Evolutionary conservation across 176 grass and related monocot genomes (phyloP).

Genomic region (Rhipidocladum racemiflorum): DNA sequence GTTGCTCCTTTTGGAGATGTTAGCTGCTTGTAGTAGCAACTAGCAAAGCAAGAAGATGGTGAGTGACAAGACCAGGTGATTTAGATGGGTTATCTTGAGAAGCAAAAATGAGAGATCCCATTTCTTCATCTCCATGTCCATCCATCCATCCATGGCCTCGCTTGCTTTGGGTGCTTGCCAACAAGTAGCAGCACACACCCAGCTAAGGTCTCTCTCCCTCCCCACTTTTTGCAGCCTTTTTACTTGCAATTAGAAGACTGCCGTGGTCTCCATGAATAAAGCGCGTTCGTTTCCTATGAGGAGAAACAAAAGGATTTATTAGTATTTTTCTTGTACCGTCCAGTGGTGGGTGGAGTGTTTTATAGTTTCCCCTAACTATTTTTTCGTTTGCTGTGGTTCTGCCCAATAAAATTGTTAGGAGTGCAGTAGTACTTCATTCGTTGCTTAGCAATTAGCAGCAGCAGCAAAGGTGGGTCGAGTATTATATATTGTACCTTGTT

Average conservation of each 20-base stretch:
- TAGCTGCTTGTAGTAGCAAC: neutral
- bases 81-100: neutral
- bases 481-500: neutral
- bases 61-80: neutral
- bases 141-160: constrained; percentile 11
- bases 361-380: neutral
- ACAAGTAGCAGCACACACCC: constrained; percentile 22
- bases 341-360: neutral
- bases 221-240: constrained; percentile 43
- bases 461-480: neutral
- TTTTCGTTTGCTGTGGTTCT: constrained; percentile 13
- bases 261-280: constrained; percentile 57
- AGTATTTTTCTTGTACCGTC: neutral
- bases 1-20: constrained; percentile 8
- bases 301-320: neutral
- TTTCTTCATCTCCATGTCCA: neutral
- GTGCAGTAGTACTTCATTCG: neutral
- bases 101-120: neutral
- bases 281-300: neutral
- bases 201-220: constrained; percentile 20
- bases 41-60: neutral
- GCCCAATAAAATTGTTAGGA: constrained; percentile 1
- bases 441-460: neutral
- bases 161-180: constrained; percentile 25
- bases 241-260: constrained; percentile 37